phyloP scores from a whole-genome alignment of 192 early-diverging fungal genomes.

The Mortierella alpina region DNA sequence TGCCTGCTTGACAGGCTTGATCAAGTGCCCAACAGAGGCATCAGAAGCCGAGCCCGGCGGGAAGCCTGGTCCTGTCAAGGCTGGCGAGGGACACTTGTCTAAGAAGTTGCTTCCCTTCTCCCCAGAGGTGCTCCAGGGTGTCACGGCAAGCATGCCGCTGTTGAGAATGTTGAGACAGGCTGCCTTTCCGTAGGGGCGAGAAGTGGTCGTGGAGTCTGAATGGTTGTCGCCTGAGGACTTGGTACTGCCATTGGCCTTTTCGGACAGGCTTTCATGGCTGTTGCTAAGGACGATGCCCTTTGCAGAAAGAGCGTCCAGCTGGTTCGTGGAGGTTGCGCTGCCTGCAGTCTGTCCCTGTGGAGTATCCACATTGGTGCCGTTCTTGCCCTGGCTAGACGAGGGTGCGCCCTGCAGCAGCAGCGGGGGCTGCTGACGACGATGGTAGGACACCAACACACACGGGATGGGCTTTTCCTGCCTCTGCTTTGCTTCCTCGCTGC shows the following conservation, averaged over 20 bases:
- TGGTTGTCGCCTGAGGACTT: background rate
- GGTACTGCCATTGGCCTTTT: background rate
- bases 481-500: background rate
- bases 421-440: slow-evolving; percentile 15
- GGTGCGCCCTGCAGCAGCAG: background rate
- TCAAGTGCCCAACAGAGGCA: slow-evolving; percentile 24
- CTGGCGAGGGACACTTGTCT: background rate
- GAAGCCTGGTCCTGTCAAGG: background rate
- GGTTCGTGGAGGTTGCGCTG: background rate
- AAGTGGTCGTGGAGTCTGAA: background rate
- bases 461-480: slow-evolving; percentile 19
- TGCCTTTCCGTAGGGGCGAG: background rate
- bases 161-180: slow-evolving; percentile 37
- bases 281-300: background rate
- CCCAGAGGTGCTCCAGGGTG: slow-evolving; percentile 6
- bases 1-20: slow-evolving; percentile 49
- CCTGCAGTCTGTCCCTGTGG: background rate
- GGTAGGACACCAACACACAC: slow-evolving; percentile 43
- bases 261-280: slow-evolving; percentile 23
- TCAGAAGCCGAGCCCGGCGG: slow-evolving; percentile 1
- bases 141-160: slow-evolving; percentile 42
- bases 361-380: background rate
- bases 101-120: slow-evolving; percentile 11
- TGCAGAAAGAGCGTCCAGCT: background rate
- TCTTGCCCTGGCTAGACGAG: background rate